These are phyloP conservation scores for Solanum sitiens DNA, from an alignment of 257 asterid species.

Conservation along the genomic window DNA sequence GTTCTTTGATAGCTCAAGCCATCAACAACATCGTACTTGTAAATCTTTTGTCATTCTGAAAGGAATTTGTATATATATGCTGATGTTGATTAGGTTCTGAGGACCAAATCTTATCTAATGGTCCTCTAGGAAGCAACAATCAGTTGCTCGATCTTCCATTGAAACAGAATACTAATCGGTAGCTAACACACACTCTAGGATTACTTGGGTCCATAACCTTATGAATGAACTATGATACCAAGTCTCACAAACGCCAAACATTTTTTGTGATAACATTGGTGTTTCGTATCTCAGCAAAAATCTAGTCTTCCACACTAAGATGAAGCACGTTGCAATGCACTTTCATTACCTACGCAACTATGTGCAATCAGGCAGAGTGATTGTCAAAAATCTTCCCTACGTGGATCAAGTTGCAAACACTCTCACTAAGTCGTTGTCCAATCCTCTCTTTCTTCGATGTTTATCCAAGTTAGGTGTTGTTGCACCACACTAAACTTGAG, in stretches of 20 bases:
- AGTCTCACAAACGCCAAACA: not conserved
- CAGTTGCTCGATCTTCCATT: not conserved
- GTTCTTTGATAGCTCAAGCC: not conserved
- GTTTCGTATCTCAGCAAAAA: not conserved
- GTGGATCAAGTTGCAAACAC: not conserved
- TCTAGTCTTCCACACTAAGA: not conserved
- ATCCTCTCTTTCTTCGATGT: too few relatives aligned
- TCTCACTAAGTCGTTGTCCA: not conserved
- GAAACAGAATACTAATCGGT: not conserved
- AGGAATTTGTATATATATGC: not conserved
- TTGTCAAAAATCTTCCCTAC: not conserved
- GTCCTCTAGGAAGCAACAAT: not conserved
- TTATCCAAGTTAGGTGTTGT: not conserved
- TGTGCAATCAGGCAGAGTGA: not conserved
- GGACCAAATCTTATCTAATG: too few relatives aligned
- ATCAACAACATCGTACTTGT: not conserved
- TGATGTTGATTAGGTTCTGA: not conserved
- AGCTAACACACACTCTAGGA: not conserved
- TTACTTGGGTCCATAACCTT: not conserved
- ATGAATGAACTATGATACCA: not conserved
- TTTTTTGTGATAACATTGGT: too few relatives aligned
- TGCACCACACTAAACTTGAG: not conserved
- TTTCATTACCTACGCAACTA: not conserved
- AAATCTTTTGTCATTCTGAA: not conserved
- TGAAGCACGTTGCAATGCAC: not conserved